Percentiles rank a stretch among this genome's conserved stretches.
Evolutionary conservation across 202 grass and related monocot genomes (phyloP).

Genomic region (Dendrocalamus latiflorus): DNA sequence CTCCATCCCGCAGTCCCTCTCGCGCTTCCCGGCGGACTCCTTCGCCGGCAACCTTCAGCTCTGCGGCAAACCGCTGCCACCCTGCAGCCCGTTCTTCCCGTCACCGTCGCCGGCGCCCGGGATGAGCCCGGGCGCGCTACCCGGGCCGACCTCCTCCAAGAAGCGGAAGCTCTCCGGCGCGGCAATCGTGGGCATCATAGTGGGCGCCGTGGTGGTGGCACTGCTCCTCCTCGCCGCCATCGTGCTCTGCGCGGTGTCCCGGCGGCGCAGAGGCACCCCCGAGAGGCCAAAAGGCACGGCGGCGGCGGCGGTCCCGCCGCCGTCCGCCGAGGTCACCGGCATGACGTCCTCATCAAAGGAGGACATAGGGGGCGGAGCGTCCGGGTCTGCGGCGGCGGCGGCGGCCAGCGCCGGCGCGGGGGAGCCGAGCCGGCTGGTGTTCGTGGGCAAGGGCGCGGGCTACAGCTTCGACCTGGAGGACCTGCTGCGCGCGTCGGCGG

Average conservation of each 20-base stretch:
- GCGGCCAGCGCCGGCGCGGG: constrained; percentile 19
- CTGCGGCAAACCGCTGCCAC: constrained; percentile 54
- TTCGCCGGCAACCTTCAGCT: constrained; percentile 60
- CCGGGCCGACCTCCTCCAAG: neutral
- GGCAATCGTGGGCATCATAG: constrained; percentile 61
- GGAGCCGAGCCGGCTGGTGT: constrained; percentile 78
- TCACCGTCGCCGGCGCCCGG: constrained; percentile 51
- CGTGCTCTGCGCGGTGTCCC: constrained; percentile 40
- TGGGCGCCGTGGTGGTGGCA: constrained; percentile 31
- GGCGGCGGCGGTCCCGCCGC: neutral
- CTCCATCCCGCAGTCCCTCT: constrained; percentile 59
- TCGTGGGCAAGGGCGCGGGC: constrained; percentile 68
- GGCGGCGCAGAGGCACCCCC: neutral
- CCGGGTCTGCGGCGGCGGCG: neutral
- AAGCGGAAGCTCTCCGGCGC: constrained; percentile 61
- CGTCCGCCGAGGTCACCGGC: constrained; percentile 22
- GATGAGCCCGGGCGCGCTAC: neutral
- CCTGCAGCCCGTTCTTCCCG: constrained; percentile 64
- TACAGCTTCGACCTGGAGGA: constrained; percentile 99
- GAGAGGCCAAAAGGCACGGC: constrained; percentile 10
- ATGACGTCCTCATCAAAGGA: constrained; percentile 89
- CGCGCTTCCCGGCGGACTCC: constrained; percentile 38
- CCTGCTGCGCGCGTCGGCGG: constrained; percentile 84
- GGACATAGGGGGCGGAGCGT: constrained; percentile 40
- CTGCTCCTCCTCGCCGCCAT: constrained; percentile 42